phyloP scores from a whole-genome alignment of 352 stramenopile species.

The Phytopythium mirpurense region DNA sequence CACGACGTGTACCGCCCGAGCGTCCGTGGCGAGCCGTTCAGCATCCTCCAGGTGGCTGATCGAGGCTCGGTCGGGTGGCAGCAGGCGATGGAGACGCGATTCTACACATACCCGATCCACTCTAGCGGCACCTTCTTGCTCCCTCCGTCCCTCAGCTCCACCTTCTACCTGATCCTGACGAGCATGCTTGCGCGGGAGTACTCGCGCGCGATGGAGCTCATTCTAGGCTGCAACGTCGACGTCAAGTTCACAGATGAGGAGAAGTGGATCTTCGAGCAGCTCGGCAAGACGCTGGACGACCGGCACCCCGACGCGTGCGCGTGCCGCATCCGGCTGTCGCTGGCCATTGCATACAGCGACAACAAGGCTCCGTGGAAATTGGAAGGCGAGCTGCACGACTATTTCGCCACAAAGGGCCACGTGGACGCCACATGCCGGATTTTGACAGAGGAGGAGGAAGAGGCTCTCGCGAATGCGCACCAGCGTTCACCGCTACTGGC shows the following conservation, averaged over 20 bases:
- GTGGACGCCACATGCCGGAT: constrained; percentile 93
- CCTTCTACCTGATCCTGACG: constrained; percentile 97
- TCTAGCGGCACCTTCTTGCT: constrained; percentile 93
- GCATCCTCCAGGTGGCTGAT: constrained; percentile 69
- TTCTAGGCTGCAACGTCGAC: constrained; percentile 95
- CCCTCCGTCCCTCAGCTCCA: constrained; percentile 94
- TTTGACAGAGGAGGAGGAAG: constrained; percentile 92
- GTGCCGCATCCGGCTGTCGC: constrained; percentile 89
- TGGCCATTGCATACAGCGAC: constrained; percentile 85
- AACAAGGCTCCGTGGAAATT: constrained; percentile 91
- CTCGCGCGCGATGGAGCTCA: constrained; percentile 93
- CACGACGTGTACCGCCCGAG: constrained; percentile 78
- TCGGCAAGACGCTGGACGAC: constrained; percentile 93
- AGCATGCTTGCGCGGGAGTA: constrained; percentile 96
- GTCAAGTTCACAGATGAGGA: constrained; percentile 95
- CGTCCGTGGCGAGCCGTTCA: constrained; percentile 77
- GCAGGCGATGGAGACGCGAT: constrained; percentile 89
- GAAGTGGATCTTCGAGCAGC: constrained; percentile 96
- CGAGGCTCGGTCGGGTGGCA: constrained; percentile 78
- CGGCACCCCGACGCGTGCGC: constrained; percentile 94
- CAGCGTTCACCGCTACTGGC: constrained; percentile 63
- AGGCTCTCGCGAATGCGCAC: constrained; percentile 79
- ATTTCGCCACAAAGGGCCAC: constrained; percentile 86
- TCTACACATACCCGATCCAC: constrained; percentile 98
- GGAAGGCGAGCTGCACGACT: constrained; percentile 74